Evolutionary conservation across 331 rosid genomes (phyloP).

Genomic region (Quercus phellos): DNA sequence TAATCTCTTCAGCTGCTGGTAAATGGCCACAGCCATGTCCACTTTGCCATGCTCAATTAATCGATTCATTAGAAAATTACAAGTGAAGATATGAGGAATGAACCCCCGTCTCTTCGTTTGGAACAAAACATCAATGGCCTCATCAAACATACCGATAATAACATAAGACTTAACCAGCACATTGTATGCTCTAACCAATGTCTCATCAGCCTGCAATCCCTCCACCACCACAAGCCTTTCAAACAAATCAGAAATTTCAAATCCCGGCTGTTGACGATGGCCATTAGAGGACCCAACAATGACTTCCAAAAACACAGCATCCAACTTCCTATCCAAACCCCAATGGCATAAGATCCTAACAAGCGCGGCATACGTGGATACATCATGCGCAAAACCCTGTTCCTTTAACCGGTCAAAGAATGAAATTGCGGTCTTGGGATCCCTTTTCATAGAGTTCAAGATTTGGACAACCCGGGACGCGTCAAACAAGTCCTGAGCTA

Average conservation of each 20-base stretch:
- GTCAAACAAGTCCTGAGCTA: background rate
- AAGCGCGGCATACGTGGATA: slow-evolving; percentile 43
- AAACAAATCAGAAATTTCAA: slow-evolving; percentile 39
- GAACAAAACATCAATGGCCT: slow-evolving; percentile 58
- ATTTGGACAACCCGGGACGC: slow-evolving; percentile 31
- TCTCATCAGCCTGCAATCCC: slow-evolving; percentile 14
- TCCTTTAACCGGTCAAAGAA: slow-evolving; percentile 36
- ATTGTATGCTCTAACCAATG: slow-evolving; percentile 37
- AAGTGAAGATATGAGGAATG: slow-evolving; percentile 45
- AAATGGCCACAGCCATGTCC: slow-evolving; percentile 42
- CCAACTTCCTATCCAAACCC: slow-evolving; percentile 43
- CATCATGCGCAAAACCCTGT: slow-evolving; percentile 37
- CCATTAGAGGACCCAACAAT: slow-evolving; percentile 24
- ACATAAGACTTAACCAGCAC: slow-evolving; percentile 61
- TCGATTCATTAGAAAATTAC: slow-evolving; percentile 64
- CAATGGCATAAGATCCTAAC: slow-evolving; percentile 52
- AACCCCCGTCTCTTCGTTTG: slow-evolving; percentile 41
- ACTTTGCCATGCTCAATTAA: slow-evolving; percentile 40
- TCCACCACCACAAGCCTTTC: slow-evolving; percentile 21
- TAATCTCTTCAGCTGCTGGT: slow-evolving; percentile 53
- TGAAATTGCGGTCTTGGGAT: slow-evolving; percentile 45
- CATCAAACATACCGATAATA: slow-evolving; percentile 55
- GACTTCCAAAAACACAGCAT: slow-evolving; percentile 53
- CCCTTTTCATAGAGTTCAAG: slow-evolving; percentile 20
- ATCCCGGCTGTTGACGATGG: background rate